Evolutionary conservation across 1,139 yeast genomes (phyloP).

Genomic region (Suhomyces panamericanus): DNA sequence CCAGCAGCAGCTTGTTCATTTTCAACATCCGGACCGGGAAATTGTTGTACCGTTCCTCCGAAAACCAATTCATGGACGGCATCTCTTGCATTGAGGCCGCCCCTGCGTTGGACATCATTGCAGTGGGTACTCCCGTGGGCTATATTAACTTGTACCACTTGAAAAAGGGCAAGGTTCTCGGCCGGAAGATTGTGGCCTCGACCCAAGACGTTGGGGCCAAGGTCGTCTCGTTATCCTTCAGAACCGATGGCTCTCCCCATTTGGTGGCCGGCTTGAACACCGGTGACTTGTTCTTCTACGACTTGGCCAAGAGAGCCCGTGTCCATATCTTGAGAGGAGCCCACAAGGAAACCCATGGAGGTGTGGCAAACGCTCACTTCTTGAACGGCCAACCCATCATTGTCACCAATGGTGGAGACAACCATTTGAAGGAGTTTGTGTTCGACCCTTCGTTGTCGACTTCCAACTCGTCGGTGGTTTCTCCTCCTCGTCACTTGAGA

Average conservation of each 20-base stretch:
- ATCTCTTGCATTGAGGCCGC: slow-evolving; percentile 72
- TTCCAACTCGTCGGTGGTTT: slow-evolving; percentile 61
- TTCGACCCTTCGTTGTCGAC: slow-evolving; percentile 87
- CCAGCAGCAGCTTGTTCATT: slow-evolving; percentile 61
- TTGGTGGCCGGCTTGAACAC: slow-evolving; percentile 74
- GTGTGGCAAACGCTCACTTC: slow-evolving; percentile 74
- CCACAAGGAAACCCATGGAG: slow-evolving; percentile 75
- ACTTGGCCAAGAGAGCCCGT: slow-evolving; percentile 67
- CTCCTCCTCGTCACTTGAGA: slow-evolving; percentile 90
- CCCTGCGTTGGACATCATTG: slow-evolving; percentile 83
- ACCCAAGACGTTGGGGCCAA: slow-evolving; percentile 49
- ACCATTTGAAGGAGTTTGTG: slow-evolving; percentile 83
- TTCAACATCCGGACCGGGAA: slow-evolving; percentile 81
- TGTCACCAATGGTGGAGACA: slow-evolving; percentile 92
- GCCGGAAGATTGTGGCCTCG: slow-evolving; percentile 54
- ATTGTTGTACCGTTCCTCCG: slow-evolving; percentile 57
- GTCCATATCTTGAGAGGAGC: slow-evolving; percentile 74
- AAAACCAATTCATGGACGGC: slow-evolving; percentile 48
- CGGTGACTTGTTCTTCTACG: slow-evolving; percentile 88
- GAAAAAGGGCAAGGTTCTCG: slow-evolving; percentile 59
- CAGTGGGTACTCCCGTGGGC: slow-evolving; percentile 75
- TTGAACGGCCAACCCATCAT: slow-evolving; percentile 91
- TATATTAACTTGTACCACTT: slow-evolving; percentile 65
- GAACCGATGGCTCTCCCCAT: slow-evolving; percentile 90
- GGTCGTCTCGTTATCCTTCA: slow-evolving; percentile 75